Base-by-base conservation (phyloP, 192 early-diverging fungal species). In the Chytriomyces sp. region DNA sequence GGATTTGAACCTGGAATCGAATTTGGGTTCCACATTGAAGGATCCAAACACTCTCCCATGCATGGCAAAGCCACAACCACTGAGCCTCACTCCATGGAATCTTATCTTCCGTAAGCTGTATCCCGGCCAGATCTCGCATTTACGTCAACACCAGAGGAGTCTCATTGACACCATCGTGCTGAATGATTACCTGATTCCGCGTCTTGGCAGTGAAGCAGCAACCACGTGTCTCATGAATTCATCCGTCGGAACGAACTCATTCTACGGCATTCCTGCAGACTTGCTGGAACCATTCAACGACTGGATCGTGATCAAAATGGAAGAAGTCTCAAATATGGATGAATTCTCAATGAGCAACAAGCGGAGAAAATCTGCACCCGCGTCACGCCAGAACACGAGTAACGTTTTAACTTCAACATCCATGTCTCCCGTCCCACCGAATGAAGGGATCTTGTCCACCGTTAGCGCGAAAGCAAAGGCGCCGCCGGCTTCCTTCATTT, bases 111-210 rank as follows among this genome's bases (percentile, higher is more conserved):
- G 69, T 10, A 71, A 71, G 24, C 69, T 71, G 48, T 71, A 71
- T 45, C 69, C 69, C 18, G 69, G 69, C 69, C 69, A 71, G 44
- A 71, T 71, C 13, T 71, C 69, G 7, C 69, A 71, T 43, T 45
- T 71, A 0, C 69, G 69, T 35, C 69, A 20, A 4, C 69, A 71
- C 50, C 69, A 71, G 44, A 9, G 69, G 7, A 20, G 57, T 13
- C 69, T 71, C 23, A 71, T 71, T 71, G 69, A 71, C 69, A 8
- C 8, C 10, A 50, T 45, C n/a, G 69, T 71, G 10, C 69, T 57
- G n/a, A 50, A 50, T 5, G 69, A 71, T 46, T 71, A 44, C 26
- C 69, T 71, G 9, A 26, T 71, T 53, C 69, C 69, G 20, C 69
- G 69, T 59, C 46, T 71, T 8, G 69, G 69, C 18, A 16, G 24